Percentiles rank a stretch among this genome's conserved stretches.
These are phyloP conservation scores for Vaccinium corymbosum DNA, from an alignment of 148 eudicot species.

Conservation along the genomic window DNA sequence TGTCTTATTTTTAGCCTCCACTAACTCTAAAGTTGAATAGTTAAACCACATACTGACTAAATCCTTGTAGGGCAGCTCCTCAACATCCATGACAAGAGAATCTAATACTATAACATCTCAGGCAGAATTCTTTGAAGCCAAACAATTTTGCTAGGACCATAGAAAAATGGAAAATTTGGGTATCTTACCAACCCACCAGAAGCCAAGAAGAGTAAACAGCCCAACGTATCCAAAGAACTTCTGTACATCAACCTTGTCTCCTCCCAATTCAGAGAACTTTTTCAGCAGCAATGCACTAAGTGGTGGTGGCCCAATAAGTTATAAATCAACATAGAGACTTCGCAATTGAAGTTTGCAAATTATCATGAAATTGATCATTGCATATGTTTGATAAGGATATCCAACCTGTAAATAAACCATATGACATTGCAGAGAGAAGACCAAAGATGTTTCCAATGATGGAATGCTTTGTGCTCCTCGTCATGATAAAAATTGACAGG, in stretches of 20 bases:
- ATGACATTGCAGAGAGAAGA: slow-evolving; percentile 38
- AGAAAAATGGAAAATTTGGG: neutral
- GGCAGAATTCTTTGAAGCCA: neutral
- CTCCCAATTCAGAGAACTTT: slow-evolving; percentile 35
- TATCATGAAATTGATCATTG: neutral
- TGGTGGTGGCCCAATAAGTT: slow-evolving; percentile 1
- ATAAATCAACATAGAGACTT: neutral
- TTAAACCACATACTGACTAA: neutral
- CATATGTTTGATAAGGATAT: neutral
- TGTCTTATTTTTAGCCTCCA: neutral
- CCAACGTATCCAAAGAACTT: slow-evolving; percentile 42
- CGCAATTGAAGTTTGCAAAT: neutral
- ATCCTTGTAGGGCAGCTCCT: neutral
- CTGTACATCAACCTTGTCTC: slow-evolving; percentile 37
- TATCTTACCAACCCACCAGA: slow-evolving; percentile 42
- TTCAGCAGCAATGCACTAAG: slow-evolving; percentile 35
- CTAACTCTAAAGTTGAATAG: neutral
- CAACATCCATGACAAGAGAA: slow-evolving; percentile 2
- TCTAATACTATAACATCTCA: neutral
- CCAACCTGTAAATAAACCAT: slow-evolving; percentile 38
- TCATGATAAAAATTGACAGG: neutral
- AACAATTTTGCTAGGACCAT: neutral
- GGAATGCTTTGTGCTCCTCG: slow-evolving; percentile 32
- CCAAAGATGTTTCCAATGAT: slow-evolving; percentile 34
- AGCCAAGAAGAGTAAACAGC: slow-evolving; percentile 36